Base-by-base conservation (phyloP, 768 basidiomycete genomes). In the Chalciporus sphaerocephalus region DNA sequence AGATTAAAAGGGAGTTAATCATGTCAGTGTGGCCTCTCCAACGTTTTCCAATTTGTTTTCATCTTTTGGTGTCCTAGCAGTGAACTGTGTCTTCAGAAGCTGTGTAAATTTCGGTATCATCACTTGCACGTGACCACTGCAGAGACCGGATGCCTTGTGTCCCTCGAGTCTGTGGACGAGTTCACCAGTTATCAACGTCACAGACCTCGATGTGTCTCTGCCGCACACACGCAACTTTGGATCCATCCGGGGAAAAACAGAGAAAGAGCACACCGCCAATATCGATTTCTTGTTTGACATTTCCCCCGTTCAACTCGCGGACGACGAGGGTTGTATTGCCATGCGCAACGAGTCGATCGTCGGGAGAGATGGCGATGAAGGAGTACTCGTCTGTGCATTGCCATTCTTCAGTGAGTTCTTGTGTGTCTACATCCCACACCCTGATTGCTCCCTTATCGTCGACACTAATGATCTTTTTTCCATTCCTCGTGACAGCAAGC, bases 121-220 rank as follows among this genome's bases (percentile, higher is more conserved):
- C 52, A 4, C 0, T n/a, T n/a, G n/a, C n/a, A n/a, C n/a, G 38
- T n/a, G 56, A 57, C 55, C 56, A 57, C 5, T 40, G 15, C 4
- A 56, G 13, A 25, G 15, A 24, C 2, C 1, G 4, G 11, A 50
- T 18, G 3, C 13, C 15, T 2, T 16, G 18, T 38, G 46, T 21
- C 35, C 39, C 7, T n/a, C 15, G 5, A 32, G n/a, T 4, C 40
- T 33, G 8, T 48, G 35, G 47, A 33, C 6, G 24, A 27, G 35
- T 5, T 3, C 6, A 2, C 33, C 34, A 17, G 5, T n/a, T 46
- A 7, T 35, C 6, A 8, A 38, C 22, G n/a, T 32, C 42, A 9
- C 38, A 44, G 0, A 50, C 24, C 11, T 2, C 1, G 16, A 44
- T 20, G 18, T 13, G 7, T 9, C 24, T 2, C 0, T 1, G 1